phyloP scores from a whole-genome alignment of 768 basidiomycete species.

The Panellus pusillus region DNA sequence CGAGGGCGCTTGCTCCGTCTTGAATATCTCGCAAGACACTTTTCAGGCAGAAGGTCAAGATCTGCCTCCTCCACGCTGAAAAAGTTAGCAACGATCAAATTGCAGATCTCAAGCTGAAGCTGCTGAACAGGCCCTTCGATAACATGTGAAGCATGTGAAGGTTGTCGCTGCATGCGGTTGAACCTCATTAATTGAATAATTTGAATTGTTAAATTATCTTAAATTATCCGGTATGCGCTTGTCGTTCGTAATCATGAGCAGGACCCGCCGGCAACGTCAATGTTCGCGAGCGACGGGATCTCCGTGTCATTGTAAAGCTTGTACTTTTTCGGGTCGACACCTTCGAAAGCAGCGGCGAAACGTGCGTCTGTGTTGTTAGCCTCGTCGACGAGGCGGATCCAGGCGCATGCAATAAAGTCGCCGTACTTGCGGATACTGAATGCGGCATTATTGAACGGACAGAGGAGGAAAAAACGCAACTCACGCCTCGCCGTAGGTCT shows the following conservation, averaged over 20 bases:
- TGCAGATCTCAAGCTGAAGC: too few relatives aligned
- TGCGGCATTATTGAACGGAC: background rate
- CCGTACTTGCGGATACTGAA: slow-evolving; percentile 37
- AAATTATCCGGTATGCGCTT: background rate
- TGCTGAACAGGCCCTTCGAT: too few relatives aligned
- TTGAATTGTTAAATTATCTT: too few relatives aligned
- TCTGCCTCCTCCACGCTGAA: too few relatives aligned
- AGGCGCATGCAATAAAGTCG: slow-evolving; percentile 39
- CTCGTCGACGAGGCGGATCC: slow-evolving; percentile 47
- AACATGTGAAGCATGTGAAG: too few relatives aligned
- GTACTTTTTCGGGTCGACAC: slow-evolving; percentile 33
- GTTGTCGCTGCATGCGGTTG: too few relatives aligned
- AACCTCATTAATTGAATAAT: too few relatives aligned
- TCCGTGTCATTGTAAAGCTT: slow-evolving; percentile 38
- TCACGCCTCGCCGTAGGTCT: slow-evolving; percentile 44
- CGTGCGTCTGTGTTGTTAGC: slow-evolving; percentile 40
- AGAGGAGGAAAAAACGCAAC: slow-evolving; percentile 16
- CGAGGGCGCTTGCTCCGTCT: too few relatives aligned
- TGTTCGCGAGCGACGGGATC: slow-evolving; percentile 32
- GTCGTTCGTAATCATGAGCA: slow-evolving; percentile 26
- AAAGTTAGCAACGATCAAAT: too few relatives aligned
- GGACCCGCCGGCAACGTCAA: slow-evolving; percentile 39
- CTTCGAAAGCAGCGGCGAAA: slow-evolving; percentile 37
- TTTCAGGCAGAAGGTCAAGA: too few relatives aligned
- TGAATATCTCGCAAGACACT: too few relatives aligned